Base-by-base conservation (phyloP, 805 yeast genomes). In the Middelhovenomyces tepae region DNA sequence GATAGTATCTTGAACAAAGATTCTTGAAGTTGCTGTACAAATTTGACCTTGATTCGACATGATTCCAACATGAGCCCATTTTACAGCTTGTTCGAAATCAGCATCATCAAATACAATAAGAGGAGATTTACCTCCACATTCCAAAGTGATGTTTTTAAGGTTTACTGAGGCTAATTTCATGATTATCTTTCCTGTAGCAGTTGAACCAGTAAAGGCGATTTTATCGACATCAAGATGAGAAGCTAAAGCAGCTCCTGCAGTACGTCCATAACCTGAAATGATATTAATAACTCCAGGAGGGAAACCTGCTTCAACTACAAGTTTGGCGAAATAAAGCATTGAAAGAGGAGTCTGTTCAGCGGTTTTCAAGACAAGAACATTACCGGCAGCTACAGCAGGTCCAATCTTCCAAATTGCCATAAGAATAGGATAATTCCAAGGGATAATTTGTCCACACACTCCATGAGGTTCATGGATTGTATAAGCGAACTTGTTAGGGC, bases 91-190 rank as follows among this genome's bases (percentile, higher is more conserved):
- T 36, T 78, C 75, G 39, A 87, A 56, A 57, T 87, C 75, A 36
- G 89, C 87, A 55, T 87, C 96, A 52, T 78, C 77, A 54, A 81
- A 85, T 31, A 87, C 78, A 47, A 87, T 75, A 60, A 81, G 77
- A 51, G 97, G 95, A 21, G 95, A 86, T 67, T 87, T 87, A 56
- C 97, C 97, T 55, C 97, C 97, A 51, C 86, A 75, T 67, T 87
- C 97, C 56, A 87, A 71, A 27, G 96, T 87, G 43, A 86, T 84
- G 60, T 82, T 85, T 71, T 87, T 87, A 60, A 87, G 69, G 61
- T 77, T 76, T 42, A 73, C 75, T 44, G 94, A 84, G 41, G 94
- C 87, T 40, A 71, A 68, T 60, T 71, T 73, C 79, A 83, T 78
- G 54, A 87, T 82, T 49, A 62, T 63, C 58, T 82, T 80, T 54